phyloP scores from a whole-genome alignment of 1,284 basidiomycete species.

The Trametes polyzona region DNA sequence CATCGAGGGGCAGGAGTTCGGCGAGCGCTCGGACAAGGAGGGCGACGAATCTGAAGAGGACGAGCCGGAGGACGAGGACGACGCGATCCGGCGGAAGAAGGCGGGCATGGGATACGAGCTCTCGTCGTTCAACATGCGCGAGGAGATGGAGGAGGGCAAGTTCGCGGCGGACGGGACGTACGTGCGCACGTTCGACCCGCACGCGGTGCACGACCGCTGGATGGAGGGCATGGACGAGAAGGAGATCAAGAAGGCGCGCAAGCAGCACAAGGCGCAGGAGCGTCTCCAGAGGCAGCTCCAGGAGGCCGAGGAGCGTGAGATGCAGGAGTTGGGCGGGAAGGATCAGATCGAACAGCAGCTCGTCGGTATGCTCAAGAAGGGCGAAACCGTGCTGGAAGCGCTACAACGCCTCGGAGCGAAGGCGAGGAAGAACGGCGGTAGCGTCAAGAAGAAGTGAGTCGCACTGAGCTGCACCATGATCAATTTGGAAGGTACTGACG shows the following conservation, averaged over 20 bases:
- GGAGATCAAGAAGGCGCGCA: slow-evolving; percentile 84
- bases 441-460: slow-evolving; percentile 40
- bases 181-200: slow-evolving; percentile 85
- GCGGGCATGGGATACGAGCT: slow-evolving; percentile 92
- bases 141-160: slow-evolving; percentile 97
- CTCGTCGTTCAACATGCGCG: slow-evolving; percentile 98
- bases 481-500: background rate
- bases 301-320: slow-evolving; percentile 72
- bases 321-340: slow-evolving; percentile 68
- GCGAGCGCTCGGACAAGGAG: slow-evolving; percentile 54
- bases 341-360: slow-evolving; percentile 70
- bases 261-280: slow-evolving; percentile 69
- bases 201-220: slow-evolving; percentile 94
- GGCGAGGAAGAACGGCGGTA: slow-evolving; percentile 59
- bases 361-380: slow-evolving; percentile 78
- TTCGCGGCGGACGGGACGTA: slow-evolving; percentile 95
- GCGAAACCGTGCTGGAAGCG: slow-evolving; percentile 90
- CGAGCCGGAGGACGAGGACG: slow-evolving; percentile 81
- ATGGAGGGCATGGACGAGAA: slow-evolving; percentile 88
- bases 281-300: slow-evolving; percentile 71
- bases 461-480: background rate
- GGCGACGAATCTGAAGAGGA: slow-evolving; percentile 51
- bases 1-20: slow-evolving; percentile 95
- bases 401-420: slow-evolving; percentile 83
- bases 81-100: slow-evolving; percentile 71